Conservation (phyloP, 1,139 yeast species). For the Saccharomyces uvarum region DNA sequence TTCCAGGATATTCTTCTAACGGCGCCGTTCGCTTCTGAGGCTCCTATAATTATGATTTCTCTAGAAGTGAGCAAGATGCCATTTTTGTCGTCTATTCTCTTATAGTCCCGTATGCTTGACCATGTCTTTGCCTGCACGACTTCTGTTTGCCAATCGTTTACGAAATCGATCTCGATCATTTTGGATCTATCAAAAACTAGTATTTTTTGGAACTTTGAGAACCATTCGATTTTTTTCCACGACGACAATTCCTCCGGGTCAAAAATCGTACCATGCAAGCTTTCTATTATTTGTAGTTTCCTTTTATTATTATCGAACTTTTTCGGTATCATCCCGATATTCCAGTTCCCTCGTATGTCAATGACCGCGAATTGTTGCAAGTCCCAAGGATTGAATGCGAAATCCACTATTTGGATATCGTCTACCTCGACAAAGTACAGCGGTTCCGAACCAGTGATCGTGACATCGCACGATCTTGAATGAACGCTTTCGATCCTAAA, state of each 20-base stretch:
- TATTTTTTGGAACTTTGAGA: conserved; percentile 31
- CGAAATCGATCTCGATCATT: conserved; percentile 33
- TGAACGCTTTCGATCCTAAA: conserved; percentile 19
- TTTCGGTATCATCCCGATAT: conserved; percentile 34
- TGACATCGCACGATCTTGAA: conserved; percentile 9
- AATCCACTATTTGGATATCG: conserved; percentile 41
- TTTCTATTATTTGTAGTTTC: conserved; percentile 8
- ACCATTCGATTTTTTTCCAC: conserved; percentile 50
- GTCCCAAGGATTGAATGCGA: conserved; percentile 39
- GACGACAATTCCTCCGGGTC: conserved; percentile 48
- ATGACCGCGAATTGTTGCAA: conserved; percentile 37
- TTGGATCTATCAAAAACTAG: conserved; percentile 42
- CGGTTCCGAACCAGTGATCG: conserved; percentile 13
- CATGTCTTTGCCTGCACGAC: conserved; percentile 48
- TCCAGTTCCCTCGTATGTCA: conserved; percentile 49
- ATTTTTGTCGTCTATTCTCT: conserved; percentile 26
- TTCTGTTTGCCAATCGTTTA: conserved; percentile 29
- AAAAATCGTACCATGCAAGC: conserved; percentile 28
- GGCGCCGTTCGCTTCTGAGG: conserved; percentile 11
- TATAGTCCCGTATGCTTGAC: conserved; percentile 47
- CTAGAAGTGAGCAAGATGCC: conserved; percentile 51
- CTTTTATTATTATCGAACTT: conserved; percentile 10
- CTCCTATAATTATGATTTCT: conserved; percentile 47
- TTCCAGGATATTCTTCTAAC: conserved; percentile 55
- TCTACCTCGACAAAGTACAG: conserved; percentile 19